Evolutionary conservation across 345 rosid species (phyloP).

Genomic region (Reutealis trisperma): DNA sequence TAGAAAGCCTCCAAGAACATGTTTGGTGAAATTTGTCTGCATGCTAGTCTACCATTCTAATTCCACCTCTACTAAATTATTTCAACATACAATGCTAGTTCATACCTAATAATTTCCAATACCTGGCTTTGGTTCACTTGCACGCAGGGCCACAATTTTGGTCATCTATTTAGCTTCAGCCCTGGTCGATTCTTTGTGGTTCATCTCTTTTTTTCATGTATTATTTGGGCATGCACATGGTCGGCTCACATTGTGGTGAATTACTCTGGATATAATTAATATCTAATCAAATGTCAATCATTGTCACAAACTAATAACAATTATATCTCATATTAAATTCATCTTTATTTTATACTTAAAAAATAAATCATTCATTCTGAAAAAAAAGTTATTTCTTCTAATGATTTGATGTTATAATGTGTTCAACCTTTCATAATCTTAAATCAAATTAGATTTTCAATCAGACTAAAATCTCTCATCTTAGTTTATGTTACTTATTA

Average conservation of each 20-base stretch:
- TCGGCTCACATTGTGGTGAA: not conserved
- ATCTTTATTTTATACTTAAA: too few relatives aligned
- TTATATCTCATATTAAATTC: too few relatives aligned
- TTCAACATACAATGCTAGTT: not conserved
- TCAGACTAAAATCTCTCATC: too few relatives aligned
- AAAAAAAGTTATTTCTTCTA: too few relatives aligned
- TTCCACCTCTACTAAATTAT: not conserved
- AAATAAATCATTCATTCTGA: too few relatives aligned
- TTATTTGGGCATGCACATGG: conserved; percentile 1
- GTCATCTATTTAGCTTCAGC: not conserved
- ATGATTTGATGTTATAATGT: too few relatives aligned
- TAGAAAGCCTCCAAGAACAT: conserved; percentile 3
- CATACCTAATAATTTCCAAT: not conserved
- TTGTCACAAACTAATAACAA: too few relatives aligned
- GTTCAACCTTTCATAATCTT: too few relatives aligned
- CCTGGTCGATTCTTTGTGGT: too few relatives aligned
- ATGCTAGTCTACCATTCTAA: not conserved
- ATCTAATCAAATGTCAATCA: too few relatives aligned
- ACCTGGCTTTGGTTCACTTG: not conserved
- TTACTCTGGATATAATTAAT: not conserved
- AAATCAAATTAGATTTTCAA: too few relatives aligned
- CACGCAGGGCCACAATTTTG: not conserved
- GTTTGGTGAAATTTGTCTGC: conserved; percentile 13
- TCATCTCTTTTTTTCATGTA: not conserved
- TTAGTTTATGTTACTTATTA: too few relatives aligned